Evolutionary conservation across 768 basidiomycete genomes (phyloP), one percentile per base, ranked within the genome.

Genomic region (Roridomyces roridus): DNA sequence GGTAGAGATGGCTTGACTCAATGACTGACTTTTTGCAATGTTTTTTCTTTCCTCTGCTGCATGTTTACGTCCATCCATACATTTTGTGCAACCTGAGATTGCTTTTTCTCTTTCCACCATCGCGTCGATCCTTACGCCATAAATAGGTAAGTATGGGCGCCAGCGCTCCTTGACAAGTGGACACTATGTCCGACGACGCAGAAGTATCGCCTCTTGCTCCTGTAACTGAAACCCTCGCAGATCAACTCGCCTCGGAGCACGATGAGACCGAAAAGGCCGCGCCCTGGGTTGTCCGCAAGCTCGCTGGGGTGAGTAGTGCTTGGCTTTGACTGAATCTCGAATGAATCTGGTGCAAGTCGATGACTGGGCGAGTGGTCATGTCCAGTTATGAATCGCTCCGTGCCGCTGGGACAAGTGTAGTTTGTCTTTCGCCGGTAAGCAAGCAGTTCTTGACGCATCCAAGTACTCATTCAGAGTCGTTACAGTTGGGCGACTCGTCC

Each of bases 371-470:
- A 52, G 84, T 88, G 46, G 83, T 85, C 21, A 77, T 85, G 77
- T 85, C 86, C 7, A 84, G 84, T 5, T 85, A 85, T 65, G 84
- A 87, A 72, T 81, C 83, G 14, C 68, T 87, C 14, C 76, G 82
- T 37, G 85, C 85, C 3, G 80, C 85, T 20, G 85, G 85, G 6
- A 85, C 80, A 3, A 83, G 71, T 41, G 76, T 86, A 12, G 67
- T 86, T 6, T 88, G 86, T 66, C 77, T 87, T 34, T 86, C 85
- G n/a, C 85, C 85, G 45, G 84, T 86, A 64, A 60, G 80, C n/a
- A n/a, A n/a, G n/a, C 72, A n/a, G n/a, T n/a, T n/a, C n/a, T n/a
- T n/a, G n/a, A n/a, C n/a, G n/a, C n/a, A n/a, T n/a, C n/a, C n/a
- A n/a, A n/a, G n/a, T n/a, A n/a, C n/a, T n/a, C n/a, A n/a, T n/a